Evolutionary conservation across 2,329 filamentous ascomycete species (phyloP), one percentile per base, ranked within the genome.

Genomic region (Fusarium tricinctum): DNA sequence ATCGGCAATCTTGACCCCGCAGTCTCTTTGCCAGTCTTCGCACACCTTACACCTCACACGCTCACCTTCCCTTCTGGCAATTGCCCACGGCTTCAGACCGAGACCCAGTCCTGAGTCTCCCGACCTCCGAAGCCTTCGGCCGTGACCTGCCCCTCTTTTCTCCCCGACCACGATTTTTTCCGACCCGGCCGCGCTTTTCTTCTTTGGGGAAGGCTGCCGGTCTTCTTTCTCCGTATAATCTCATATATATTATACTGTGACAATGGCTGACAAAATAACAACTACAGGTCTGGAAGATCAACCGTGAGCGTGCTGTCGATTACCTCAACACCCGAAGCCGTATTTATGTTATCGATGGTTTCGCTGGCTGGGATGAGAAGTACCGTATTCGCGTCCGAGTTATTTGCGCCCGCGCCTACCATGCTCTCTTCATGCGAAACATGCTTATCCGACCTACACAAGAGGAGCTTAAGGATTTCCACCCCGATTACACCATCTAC

Each of bases 381-480:
- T 99, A 99, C 87, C 89, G 94, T 73, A 98, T 99, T 84, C 92
- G 91, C 77, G 96, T 99, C 76, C 94, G 96, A 78, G 95, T 99
- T 71, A 94, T 99, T 79, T 99, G 96, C 85, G 96, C 96, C 73
- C 94, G 96, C 80, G 96, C 96, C 82, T 99, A 99, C 88, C 96
- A 99, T 88, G 96, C 96, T 68, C 89, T 99, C 71, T 99, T 99
- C 90, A 99, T 99, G 96, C 93, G 94, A 79, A 99, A 99, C 88
- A 99, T 99, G 96, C 92, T 99, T 79, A 99, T 99, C 86, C 92
- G 96, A 75, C 96, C 96, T 69, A 86, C 90, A 53, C 89, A 88
- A 69, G 92, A 97, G 83, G 94, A 99, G 86, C 91, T 99, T 56
- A 92, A 97, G 85, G 89, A 93, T 84, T 99, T 99, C 89, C 93